Evolutionary conservation across 2,329 filamentous ascomycete genomes (phyloP), one percentile per base, ranked within the genome.

Genomic region (Pseudocercospora pini-densiflorae): DNA sequence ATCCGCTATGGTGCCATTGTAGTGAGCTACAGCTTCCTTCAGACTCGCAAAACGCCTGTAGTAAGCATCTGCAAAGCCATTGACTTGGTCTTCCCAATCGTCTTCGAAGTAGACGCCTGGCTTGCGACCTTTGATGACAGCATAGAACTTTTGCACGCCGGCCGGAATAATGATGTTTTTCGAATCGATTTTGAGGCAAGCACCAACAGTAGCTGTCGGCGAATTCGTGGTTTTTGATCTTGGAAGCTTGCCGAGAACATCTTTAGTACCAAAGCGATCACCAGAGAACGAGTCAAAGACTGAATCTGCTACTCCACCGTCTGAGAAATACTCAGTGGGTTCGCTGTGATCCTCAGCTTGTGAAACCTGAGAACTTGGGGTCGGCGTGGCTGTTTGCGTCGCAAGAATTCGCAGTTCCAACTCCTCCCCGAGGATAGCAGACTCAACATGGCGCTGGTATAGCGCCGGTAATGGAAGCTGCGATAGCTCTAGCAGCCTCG

Each of bases 41-140:
- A 31, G 8, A 31, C 29, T 31, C 8, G 29, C 29, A 9, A 87
- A 45, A 82, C 85, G 0, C 88, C 88, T 14, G 87, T 88, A 0
- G 86, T 86, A 5, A 88, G 88, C 0, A 87, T 89, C 71, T 86
- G 90, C 72, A 90, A 90, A 9, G 6, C 40, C 40, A 45, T 45
- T 45, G 19, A 19, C 40, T 19, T 45, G 19, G 12, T 16, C 40
- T 45, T 45, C 29, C 90, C 85, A 63, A 90, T 89, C 29, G 24
- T 33, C 6, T 47, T 31, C 14, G 16, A 31, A 36, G 49, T 49
- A 24, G 14, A 45, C 40, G 9, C 40, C 40, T 5, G 40, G 40
- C 19, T 45, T 45, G 12, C 40, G 40, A 6, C 40, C 40, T 45
- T 45, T 45, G 40, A 45, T 45, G 40, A 45, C 19, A 16, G 40